Base-by-base conservation (phyloP, 805 yeast species). In the Phaffomyces thermotolerans region DNA sequence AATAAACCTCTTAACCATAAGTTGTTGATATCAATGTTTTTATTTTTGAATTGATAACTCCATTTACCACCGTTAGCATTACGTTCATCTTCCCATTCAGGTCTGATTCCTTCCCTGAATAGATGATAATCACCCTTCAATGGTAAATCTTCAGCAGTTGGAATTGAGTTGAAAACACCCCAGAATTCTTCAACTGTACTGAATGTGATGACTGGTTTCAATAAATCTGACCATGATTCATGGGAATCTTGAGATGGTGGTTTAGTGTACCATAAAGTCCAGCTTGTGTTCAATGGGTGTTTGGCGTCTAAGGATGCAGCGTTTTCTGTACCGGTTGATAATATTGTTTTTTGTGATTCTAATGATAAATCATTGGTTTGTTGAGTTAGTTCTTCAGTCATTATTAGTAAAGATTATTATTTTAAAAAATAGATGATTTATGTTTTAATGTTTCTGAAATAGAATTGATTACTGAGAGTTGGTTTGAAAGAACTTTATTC, bases 221-320 rank as follows among this genome's bases (percentile, higher is more conserved):
- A 75, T 52, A 89, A 75, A 60, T 90, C 95, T 43, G 87, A 77
- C 98, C 98, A 91, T 58, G 87, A 79, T 68, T 88, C 95, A 7
- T 44, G 43, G 52, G 72, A 73, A 60, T 81, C 84, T 33, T 42
- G 45, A 48, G 80, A 78, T 48, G 87, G 81, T 49, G 99, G 98
- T 71, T 89, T 89, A 47, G 95, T 86, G 75, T 88, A 93, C 99
- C 99, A 91, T 60, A 91, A 76, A 20, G 98, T 88, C 97, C 96
- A 91, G 66, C 77, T 79, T 60, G 83, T 76, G 68, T 86, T 83
- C 58, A 91, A 79, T 41, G 97, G 96, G 66, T 93, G 99, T 51
- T 68, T 69, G 41, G 60, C 57, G 46, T 64, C 66, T 29, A 43
- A 41, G 9, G 33, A 31, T n/a, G 34, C 40, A 43, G 62, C 43